Evolutionary conservation across 352 stramenopile species (phyloP).

Genomic region (Pythium monospermum): DNA sequence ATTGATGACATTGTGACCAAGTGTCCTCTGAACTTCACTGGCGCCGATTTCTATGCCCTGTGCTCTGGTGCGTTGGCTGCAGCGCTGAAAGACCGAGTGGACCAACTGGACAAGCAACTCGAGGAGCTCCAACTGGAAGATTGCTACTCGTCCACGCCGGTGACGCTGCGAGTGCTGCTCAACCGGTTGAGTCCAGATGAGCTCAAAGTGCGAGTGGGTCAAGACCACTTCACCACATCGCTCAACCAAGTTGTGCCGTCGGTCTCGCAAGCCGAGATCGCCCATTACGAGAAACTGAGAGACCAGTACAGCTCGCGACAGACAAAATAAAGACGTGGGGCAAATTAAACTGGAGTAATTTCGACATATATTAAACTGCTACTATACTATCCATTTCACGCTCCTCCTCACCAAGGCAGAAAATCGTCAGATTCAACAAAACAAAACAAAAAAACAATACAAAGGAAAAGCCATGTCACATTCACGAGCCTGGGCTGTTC

Average conservation of each 20-base stretch:
- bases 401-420: no score
- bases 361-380: no score
- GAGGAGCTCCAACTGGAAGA: conserved; percentile 69
- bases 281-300: conserved; percentile 85
- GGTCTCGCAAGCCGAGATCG: conserved; percentile 78
- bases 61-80: conserved; percentile 68
- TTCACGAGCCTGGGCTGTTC: no score
- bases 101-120: conserved; percentile 54
- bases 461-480: no score
- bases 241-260: conserved; percentile 71
- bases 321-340: conserved; percentile 4
- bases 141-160: conserved; percentile 72
- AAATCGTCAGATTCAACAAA: no score
- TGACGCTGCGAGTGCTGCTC: conserved; percentile 64
- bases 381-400: no score
- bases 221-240: conserved; percentile 53
- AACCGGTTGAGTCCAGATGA: conserved; percentile 58
- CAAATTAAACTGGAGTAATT: no score
- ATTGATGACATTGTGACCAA: conserved; percentile 52
- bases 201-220: conserved; percentile 46
- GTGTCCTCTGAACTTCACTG: conserved; percentile 74
- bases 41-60: conserved; percentile 81
- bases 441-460: no score
- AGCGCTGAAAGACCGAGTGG: conserved; percentile 76
- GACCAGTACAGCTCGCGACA: conserved; percentile 80